Conservation (phyloP, 2,329 filamentous ascomycete species). For the Exophiala mesophila region DNA sequence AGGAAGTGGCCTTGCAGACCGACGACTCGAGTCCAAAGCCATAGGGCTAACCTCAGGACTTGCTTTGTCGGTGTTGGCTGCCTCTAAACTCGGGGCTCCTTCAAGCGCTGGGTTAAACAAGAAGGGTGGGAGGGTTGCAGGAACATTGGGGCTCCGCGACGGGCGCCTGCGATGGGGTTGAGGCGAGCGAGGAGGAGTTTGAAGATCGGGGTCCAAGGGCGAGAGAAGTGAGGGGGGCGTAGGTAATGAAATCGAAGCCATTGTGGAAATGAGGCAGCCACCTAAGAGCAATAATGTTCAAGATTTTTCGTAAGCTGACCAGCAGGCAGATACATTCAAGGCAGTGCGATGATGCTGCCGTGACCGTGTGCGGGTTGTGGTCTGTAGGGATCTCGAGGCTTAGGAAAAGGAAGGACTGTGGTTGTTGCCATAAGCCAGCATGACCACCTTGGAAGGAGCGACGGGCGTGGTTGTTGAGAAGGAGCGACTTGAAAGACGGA, state of each 20-base stretch:
- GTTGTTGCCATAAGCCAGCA: too few species aligned
- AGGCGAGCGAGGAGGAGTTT: constrained; percentile 17
- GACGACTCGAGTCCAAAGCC: constrained; percentile 11
- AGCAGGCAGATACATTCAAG: too few species aligned
- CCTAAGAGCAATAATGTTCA: too few species aligned
- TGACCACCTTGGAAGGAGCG: background rate
- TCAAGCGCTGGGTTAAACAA: constrained; percentile 23
- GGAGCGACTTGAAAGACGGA: constrained; percentile 12
- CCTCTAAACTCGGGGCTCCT: constrained; percentile 6
- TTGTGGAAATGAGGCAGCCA: constrained; percentile 53
- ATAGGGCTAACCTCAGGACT: constrained; percentile 2
- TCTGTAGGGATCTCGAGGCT: too few species aligned
- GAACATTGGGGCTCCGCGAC: constrained; percentile 23
- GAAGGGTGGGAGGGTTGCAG: constrained; percentile 21
- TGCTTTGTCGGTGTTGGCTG: constrained; percentile 5
- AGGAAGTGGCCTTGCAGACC: constrained; percentile 11
- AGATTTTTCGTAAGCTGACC: too few species aligned
- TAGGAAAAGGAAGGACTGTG: too few species aligned
- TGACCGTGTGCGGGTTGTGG: too few species aligned
- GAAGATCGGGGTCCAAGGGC: constrained; percentile 12
- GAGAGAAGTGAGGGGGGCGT: constrained; percentile 13
- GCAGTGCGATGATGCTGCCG: too few species aligned
- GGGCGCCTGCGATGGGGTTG: constrained; percentile 16
- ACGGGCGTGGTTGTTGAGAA: background rate
- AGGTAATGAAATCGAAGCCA: constrained; percentile 22